Percentiles rank a stretch among this genome's conserved stretches.
phyloP scores from a whole-genome alignment of 352 stramenopile genomes.

The Pseudoperonospora humuli region DNA sequence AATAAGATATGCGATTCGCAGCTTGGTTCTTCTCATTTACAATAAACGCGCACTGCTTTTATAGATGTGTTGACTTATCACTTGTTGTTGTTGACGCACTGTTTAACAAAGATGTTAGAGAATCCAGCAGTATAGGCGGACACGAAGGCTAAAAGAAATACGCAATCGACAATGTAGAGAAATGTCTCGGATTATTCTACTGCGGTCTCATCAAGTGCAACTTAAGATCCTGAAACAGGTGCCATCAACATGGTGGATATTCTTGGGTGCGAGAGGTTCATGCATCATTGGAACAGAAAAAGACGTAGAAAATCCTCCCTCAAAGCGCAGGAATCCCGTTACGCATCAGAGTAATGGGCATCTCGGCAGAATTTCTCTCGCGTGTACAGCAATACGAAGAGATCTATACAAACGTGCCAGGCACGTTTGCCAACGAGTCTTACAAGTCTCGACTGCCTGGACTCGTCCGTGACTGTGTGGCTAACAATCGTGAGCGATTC shows the following conservation, averaged over 20 bases:
- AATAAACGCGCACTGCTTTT: slow-evolving; percentile 7
- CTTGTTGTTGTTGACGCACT: too few relatives aligned
- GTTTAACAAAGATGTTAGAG: slow-evolving; percentile 2
- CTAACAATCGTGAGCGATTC: slow-evolving; percentile 38
- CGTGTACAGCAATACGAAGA: slow-evolving; percentile 31
- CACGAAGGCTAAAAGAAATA: too few relatives aligned
- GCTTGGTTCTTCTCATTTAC: slow-evolving; percentile 21
- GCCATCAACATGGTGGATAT: too few relatives aligned
- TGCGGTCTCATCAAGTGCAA: too few relatives aligned
- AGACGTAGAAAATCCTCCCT: slow-evolving; percentile 5
- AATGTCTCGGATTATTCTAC: too few relatives aligned
- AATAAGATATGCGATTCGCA: slow-evolving; percentile 23
- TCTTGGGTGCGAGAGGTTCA: too few relatives aligned
- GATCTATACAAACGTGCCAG: slow-evolving; percentile 36
- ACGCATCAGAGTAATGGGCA: slow-evolving; percentile 8
- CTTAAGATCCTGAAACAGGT: too few relatives aligned
- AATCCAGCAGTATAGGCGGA: too few relatives aligned
- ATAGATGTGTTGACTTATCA: slow-evolving; percentile 15
- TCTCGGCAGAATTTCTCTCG: slow-evolving; percentile 38
- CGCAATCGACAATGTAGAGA: too few relatives aligned
- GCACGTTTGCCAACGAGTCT: slow-evolving; percentile 62
- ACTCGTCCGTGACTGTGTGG: slow-evolving; percentile 48
- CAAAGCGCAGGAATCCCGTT: not conserved
- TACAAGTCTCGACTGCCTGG: slow-evolving; percentile 48
- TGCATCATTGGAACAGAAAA: too few relatives aligned